Percentiles rank a stretch among this genome's conserved stretches.
Conservation (phyloP, 2,329 filamentous ascomycete species). For the Penicillium polonicum region DNA sequence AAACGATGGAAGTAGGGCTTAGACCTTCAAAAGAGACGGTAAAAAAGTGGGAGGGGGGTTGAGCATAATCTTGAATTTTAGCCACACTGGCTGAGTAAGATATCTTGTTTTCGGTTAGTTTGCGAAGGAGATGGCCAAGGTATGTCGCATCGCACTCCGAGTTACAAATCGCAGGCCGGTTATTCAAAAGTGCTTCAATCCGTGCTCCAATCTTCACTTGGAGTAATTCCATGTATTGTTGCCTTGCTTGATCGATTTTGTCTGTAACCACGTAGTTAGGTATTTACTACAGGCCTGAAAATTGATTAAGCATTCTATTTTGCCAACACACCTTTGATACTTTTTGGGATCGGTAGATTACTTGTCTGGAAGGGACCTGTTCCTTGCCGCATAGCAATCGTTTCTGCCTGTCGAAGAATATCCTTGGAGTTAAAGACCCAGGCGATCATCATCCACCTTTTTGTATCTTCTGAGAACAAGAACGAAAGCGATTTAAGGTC, state of each 20-base stretch:
- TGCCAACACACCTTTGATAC: background rate
- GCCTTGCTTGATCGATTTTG: background rate
- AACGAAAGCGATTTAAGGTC: background rate
- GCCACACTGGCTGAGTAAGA: background rate
- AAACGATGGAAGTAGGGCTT: background rate
- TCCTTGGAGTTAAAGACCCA: background rate
- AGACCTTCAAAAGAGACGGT: background rate
- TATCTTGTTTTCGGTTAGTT: background rate
- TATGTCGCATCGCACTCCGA: background rate
- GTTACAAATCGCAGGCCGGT: fast-evolving
- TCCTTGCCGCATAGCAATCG: background rate
- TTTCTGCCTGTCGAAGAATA: background rate
- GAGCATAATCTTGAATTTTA: too few relatives aligned
- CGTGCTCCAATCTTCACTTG: background rate
- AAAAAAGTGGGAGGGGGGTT: background rate
- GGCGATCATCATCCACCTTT: background rate
- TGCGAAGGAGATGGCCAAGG: background rate
- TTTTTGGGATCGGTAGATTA: background rate
- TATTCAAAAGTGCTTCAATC: background rate
- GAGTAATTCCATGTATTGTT: background rate
- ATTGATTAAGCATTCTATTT: background rate
- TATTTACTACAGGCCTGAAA: background rate
- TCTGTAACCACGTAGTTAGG: background rate
- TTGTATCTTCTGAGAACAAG: background rate
- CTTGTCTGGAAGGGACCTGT: background rate